Conservation (phyloP, 2,329 filamentous ascomycete species). For the Aspergillus pseudoglaucus region DNA sequence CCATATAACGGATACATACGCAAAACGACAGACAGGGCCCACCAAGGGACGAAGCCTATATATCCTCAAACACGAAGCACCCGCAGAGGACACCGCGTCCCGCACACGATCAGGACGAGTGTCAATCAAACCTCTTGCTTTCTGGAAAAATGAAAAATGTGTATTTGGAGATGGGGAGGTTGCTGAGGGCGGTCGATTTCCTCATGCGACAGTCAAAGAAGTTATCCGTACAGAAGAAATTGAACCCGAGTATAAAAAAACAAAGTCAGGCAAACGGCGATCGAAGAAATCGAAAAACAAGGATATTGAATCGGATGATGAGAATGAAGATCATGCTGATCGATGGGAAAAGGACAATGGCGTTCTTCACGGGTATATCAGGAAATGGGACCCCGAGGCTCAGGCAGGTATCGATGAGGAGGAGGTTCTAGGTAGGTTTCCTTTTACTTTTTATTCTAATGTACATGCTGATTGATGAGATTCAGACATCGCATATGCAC, state of each 20-base stretch:
- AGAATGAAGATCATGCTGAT: constrained; percentile 34
- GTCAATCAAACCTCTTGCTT: constrained; percentile 71
- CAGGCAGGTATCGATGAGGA: constrained; percentile 34
- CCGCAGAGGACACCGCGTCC: constrained; percentile 49
- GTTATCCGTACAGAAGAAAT: constrained; percentile 68
- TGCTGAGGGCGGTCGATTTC: constrained; percentile 51
- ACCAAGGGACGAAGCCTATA: constrained; percentile 44
- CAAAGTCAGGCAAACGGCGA: constrained; percentile 32
- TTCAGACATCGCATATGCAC: constrained; percentile 55
- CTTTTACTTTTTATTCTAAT: constrained; percentile 11
- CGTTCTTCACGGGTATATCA: constrained; percentile 38
- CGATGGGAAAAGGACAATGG: constrained; percentile 41
- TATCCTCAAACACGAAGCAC: constrained; percentile 46
- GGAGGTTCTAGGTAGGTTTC: constrained; percentile 33
- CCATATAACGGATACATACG: constrained; percentile 38
- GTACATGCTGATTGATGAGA: constrained; percentile 1
- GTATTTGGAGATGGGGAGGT: constrained; percentile 60
- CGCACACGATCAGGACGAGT: constrained; percentile 72
- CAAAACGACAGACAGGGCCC: constrained; percentile 35
- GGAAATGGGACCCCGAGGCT: constrained; percentile 36
- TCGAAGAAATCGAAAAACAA: constrained; percentile 30
- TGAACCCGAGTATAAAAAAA: constrained; percentile 35
- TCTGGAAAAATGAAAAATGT: constrained; percentile 77
- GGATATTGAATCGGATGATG: constrained; percentile 31
- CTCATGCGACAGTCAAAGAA: constrained; percentile 67